phyloP scores from a whole-genome alignment of 768 basidiomycete genomes.

The Mycena rosella region DNA sequence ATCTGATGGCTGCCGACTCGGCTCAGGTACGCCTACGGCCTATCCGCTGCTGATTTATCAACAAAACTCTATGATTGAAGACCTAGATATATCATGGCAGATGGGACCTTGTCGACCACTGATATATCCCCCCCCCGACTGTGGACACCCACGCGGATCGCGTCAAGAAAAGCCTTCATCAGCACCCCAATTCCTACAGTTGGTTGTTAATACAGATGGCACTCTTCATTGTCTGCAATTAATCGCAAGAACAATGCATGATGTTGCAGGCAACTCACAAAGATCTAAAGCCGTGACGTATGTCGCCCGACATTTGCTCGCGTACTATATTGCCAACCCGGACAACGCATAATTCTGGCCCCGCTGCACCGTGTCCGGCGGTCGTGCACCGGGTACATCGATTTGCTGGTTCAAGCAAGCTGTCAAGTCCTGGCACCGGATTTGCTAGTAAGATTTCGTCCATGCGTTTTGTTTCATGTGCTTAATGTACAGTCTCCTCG shows the following conservation, averaged over 20 bases:
- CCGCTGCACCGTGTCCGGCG: neutral
- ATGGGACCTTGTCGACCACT: no score
- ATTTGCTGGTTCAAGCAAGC: neutral
- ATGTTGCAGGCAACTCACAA: neutral
- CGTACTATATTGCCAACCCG: neutral
- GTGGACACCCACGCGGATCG: no score
- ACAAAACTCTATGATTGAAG: no score
- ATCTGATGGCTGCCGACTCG: no score
- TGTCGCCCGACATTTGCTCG: neutral
- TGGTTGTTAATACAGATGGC: neutral
- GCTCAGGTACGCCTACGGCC: no score
- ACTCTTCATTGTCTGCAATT: neutral
- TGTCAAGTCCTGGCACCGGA: neutral
- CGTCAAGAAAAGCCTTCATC: no score
- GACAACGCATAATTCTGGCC: neutral
- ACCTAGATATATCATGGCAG: no score
- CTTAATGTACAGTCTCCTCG: neutral
- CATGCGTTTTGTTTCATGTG: neutral
- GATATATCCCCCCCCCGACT: no score
- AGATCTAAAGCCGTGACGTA: neutral
- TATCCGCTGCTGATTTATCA: no score
- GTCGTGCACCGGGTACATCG: neutral
- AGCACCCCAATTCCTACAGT: no score
- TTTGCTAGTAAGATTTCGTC: neutral
- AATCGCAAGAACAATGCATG: neutral